These are phyloP conservation scores for Mortierella sp. DNA, from an alignment of 371 early-diverging fungal species.

Conservation along the genomic window DNA sequence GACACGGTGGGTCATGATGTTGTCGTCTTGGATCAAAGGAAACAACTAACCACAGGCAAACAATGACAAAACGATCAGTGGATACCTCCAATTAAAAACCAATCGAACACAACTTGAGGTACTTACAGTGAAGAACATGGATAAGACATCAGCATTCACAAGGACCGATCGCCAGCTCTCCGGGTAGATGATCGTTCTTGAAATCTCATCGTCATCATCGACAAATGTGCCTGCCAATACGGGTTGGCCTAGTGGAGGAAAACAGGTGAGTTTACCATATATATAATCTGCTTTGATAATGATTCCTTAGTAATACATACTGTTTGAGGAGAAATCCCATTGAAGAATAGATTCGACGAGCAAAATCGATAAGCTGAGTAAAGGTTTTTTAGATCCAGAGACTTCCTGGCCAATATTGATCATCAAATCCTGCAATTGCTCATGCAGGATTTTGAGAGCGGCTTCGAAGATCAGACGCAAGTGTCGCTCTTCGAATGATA, in stretches of 20 bases:
- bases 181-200: constrained; percentile 63
- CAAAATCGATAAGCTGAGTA: constrained; percentile 56
- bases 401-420: constrained; percentile 43
- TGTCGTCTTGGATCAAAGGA: constrained; percentile 63
- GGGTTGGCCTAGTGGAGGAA: constrained; percentile 25
- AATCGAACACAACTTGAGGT: too few species aligned
- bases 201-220: constrained; percentile 64
- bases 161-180: constrained; percentile 61
- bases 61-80: neutral
- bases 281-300: neutral
- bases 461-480: constrained; percentile 64
- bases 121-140: constrained; percentile 69
- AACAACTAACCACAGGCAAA: constrained; percentile 40
- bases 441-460: constrained; percentile 60
- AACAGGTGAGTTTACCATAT: neutral
- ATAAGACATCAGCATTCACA: constrained; percentile 67
- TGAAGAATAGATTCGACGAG: constrained; percentile 72
- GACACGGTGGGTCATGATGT: constrained; percentile 66
- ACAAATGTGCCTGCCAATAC: constrained; percentile 56
- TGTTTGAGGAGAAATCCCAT: constrained; percentile 77
- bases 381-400: constrained; percentile 42
- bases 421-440: constrained; percentile 48
- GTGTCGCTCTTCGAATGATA: constrained; percentile 69
- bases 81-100: neutral
- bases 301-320: constrained; percentile 31